Evolutionary conservation across 108 stramenopile genomes (phyloP).

Genomic region (Nitzschia sp.): DNA sequence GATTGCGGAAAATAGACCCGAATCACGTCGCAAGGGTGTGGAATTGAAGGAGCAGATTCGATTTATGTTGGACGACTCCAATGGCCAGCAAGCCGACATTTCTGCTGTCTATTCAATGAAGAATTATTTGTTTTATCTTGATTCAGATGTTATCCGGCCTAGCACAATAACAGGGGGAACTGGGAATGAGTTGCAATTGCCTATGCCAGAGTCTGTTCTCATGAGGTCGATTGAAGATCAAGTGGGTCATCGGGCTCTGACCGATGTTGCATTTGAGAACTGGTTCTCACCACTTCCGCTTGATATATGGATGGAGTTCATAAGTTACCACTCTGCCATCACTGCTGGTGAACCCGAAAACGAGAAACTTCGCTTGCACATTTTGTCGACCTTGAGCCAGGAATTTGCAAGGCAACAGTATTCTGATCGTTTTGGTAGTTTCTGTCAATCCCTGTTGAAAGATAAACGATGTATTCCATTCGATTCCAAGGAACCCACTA

Average conservation of each 20-base stretch:
- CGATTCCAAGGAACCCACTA: constrained; percentile 36
- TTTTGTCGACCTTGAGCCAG: constrained; percentile 50
- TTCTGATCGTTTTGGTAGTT: constrained; percentile 34
- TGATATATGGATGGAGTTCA: constrained; percentile 69
- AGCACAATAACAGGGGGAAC: no score
- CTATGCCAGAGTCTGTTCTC: constrained; percentile 68
- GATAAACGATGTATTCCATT: constrained; percentile 48
- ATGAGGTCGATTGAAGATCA: constrained; percentile 42
- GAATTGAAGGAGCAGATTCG: constrained; percentile 46
- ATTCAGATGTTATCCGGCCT: constrained; percentile 32
- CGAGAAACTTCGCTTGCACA: constrained; percentile 36
- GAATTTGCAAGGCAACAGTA: constrained; percentile 32
- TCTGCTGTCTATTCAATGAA: constrained; percentile 35
- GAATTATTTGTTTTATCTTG: constrained; percentile 58
- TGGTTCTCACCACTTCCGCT: constrained; percentile 65
- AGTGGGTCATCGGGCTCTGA: constrained; percentile 44
- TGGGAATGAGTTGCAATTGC: constrained; percentile 21
- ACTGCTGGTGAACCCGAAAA: constrained; percentile 48
- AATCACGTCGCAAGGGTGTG: constrained; percentile 26
- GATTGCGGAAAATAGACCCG: constrained; percentile 45
- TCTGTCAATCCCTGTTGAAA: constrained; percentile 28
- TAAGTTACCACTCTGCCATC: constrained; percentile 53
- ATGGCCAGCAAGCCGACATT: constrained; percentile 6
- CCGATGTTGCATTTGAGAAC: constrained; percentile 38
- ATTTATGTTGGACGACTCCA: constrained; percentile 32